Conservation (phyloP, 257 asterid species). For the Coffea canephora region DNA sequence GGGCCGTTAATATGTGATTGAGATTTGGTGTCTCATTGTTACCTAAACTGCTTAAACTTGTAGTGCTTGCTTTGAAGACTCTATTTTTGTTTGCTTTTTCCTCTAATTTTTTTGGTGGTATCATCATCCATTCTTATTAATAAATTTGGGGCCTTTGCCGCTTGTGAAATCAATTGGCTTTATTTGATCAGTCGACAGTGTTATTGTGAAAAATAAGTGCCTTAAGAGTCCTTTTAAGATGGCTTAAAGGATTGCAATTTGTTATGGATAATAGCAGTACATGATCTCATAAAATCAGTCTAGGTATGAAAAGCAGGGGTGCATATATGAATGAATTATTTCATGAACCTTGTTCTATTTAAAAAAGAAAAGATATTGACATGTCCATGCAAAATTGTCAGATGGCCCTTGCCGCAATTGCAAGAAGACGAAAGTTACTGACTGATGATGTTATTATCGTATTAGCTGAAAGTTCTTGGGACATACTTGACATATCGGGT, state of each 20-base stretch:
- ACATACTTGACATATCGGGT: constrained; percentile 71
- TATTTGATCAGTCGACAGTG: no score
- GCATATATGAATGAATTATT: no score
- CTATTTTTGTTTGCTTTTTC: no score
- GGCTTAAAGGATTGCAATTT: background rate
- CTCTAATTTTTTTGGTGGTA: no score
- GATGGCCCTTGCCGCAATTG: constrained; percentile 81
- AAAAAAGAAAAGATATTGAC: background rate
- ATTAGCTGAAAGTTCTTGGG: constrained; percentile 80
- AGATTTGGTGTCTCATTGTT: background rate
- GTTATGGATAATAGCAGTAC: background rate
- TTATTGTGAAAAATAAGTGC: no score
- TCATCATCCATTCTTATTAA: no score
- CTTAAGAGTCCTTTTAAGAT: background rate
- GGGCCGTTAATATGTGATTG: background rate
- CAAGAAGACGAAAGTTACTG: constrained; percentile 78
- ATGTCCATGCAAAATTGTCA: constrained; percentile 16
- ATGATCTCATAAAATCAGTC: background rate
- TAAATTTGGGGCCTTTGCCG: no score
- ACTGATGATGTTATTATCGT: constrained; percentile 63
- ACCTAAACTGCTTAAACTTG: background rate
- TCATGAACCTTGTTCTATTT: background rate
- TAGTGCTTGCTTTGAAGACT: background rate
- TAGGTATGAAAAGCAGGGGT: no score
- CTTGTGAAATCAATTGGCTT: background rate